Evolutionary conservation across 2,329 filamentous ascomycete species (phyloP).

Genomic region (Fulvia fulva): DNA sequence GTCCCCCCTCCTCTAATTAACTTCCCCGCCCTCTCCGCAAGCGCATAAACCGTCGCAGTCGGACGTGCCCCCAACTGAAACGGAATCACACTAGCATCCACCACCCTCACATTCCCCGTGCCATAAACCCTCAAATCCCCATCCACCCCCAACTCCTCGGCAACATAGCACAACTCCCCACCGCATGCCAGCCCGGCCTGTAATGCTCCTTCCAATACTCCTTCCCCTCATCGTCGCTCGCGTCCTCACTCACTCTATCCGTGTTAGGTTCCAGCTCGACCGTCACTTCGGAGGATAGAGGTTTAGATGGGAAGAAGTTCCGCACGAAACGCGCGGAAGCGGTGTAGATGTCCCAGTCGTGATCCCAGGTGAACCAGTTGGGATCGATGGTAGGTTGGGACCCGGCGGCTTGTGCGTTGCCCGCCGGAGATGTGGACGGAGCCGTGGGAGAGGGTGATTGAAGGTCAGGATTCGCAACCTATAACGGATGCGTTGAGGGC

Average conservation of each 20-base stretch:
- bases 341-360: constrained; percentile 26
- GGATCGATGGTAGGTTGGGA: constrained; percentile 27
- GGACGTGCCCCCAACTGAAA: constrained; percentile 3
- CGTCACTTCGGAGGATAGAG: constrained; percentile 26
- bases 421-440: constrained; percentile 24
- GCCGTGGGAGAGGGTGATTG: constrained; percentile 26
- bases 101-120: constrained; percentile 20
- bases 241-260: constrained; percentile 8
- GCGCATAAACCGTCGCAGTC: constrained; percentile 22
- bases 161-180: constrained; percentile 28
- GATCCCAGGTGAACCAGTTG: constrained; percentile 25
- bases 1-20: constrained; percentile 11
- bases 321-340: constrained; percentile 24
- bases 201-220: constrained; percentile 12
- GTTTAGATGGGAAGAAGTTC: constrained; percentile 17
- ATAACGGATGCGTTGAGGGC: no score
- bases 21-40: constrained; percentile 26
- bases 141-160: constrained; percentile 19
- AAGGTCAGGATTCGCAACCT: constrained; percentile 17
- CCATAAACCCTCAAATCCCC: constrained; percentile 22
- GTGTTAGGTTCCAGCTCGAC: constrained; percentile 28
- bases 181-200: constrained; percentile 16
- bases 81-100: constrained; percentile 27
- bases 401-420: constrained; percentile 16
- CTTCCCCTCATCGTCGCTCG: constrained; percentile 20